Conservation (phyloP, 1,284 basidiomycete genomes). For the Tilletia setariae region DNA sequence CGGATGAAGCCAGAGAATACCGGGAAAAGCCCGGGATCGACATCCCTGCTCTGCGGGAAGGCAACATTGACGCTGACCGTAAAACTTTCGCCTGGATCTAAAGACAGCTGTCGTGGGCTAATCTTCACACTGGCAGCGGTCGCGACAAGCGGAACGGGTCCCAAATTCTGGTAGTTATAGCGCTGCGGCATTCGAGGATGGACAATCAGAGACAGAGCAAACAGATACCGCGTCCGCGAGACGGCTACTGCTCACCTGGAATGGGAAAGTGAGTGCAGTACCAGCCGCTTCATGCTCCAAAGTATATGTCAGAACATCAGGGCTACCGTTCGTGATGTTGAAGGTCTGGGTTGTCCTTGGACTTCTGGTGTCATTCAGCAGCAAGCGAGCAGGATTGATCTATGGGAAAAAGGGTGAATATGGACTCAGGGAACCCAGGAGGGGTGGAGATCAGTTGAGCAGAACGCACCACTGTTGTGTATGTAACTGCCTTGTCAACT, state of each 20-base stretch:
- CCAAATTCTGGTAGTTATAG: slow-evolving; percentile 13
- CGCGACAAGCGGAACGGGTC: slow-evolving; percentile 16
- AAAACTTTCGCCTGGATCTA: slow-evolving; percentile 13
- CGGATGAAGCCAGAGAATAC: slow-evolving; percentile 19
- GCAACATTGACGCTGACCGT: slow-evolving; percentile 15
- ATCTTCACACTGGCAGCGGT: slow-evolving; percentile 15
- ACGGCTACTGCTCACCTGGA: slow-evolving; percentile 3
- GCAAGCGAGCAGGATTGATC: slow-evolving; percentile 5
- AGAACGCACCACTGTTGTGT: slow-evolving; percentile 17
- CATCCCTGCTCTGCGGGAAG: slow-evolving; percentile 1
- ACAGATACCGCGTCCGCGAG: not conserved
- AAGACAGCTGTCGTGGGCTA: slow-evolving; percentile 9
- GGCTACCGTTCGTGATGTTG: slow-evolving; percentile 13
- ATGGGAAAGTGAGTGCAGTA: slow-evolving; percentile 16
- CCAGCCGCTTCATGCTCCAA: slow-evolving; percentile 18
- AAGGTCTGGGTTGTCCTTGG: not conserved
- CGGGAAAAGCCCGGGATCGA: slow-evolving; percentile 16
- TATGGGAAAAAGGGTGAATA: not conserved
- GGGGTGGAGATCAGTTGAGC: not conserved
- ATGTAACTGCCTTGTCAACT: slow-evolving; percentile 16
- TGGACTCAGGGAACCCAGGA: not conserved
- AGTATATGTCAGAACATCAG: slow-evolving; percentile 3
- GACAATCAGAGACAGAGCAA: not conserved
- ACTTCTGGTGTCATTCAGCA: slow-evolving; percentile 15
- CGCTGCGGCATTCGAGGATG: slow-evolving; percentile 6